Percentiles rank a stretch among this genome's conserved stretches.
Evolutionary conservation across 805 yeast genomes (phyloP).

Genomic region (Starmera pachycereana): DNA sequence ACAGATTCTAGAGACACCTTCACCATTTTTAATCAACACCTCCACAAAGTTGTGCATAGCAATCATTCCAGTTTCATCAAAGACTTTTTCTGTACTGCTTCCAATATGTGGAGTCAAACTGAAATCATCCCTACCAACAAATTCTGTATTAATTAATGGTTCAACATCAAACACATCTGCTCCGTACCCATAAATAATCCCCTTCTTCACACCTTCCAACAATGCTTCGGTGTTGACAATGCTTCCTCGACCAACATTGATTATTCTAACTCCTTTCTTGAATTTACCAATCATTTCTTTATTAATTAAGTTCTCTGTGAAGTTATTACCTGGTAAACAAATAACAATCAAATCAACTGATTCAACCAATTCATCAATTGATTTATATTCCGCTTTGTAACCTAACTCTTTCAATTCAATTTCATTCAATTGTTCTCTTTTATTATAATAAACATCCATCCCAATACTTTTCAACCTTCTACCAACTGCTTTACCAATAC

Average conservation of each 20-base stretch:
- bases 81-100: constrained; percentile 40
- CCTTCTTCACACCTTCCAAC: constrained; percentile 25
- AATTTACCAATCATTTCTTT: constrained; percentile 27
- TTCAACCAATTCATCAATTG: constrained; percentile 23
- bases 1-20: constrained; percentile 13
- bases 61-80: constrained; percentile 30
- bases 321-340: constrained; percentile 46
- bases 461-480: constrained; percentile 39
- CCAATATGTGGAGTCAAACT: constrained; percentile 55
- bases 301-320: constrained; percentile 40
- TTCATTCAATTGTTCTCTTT: constrained; percentile 29
- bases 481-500: constrained; percentile 48
- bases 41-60: constrained; percentile 35
- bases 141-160: constrained; percentile 28
- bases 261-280: constrained; percentile 32
- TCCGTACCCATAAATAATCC: constrained; percentile 33
- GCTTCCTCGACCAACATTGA: constrained; percentile 53
- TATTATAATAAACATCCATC: constrained; percentile 48
- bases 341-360: constrained; percentile 43
- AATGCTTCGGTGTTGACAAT: constrained; percentile 43
- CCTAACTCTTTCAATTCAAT: constrained; percentile 21
- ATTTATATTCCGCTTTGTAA: constrained; percentile 25
- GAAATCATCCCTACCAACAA: constrained; percentile 29
- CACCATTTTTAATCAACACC: constrained; percentile 21
- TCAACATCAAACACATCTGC: constrained; percentile 51